Evolutionary conservation across 164 flowering plant species (phyloP).

Genomic region (Kingdonia uniflora): DNA sequence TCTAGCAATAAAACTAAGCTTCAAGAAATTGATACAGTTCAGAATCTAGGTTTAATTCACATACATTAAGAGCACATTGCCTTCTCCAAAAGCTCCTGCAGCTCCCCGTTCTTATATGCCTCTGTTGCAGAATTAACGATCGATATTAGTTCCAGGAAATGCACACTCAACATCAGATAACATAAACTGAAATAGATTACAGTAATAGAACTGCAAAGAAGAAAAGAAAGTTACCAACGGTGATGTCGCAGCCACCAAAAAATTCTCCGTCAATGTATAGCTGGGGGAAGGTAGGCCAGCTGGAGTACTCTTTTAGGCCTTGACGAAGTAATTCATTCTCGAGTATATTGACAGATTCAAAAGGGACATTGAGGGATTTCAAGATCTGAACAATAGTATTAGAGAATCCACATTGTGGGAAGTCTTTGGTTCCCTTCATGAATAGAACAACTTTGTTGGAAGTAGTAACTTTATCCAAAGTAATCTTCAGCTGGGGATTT

Average conservation of each 20-base stretch:
- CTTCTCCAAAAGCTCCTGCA: constrained; percentile 82
- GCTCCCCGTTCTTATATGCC: constrained; percentile 70
- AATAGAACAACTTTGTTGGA: constrained; percentile 72
- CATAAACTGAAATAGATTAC: neutral
- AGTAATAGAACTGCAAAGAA: constrained; percentile 10
- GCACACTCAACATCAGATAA: neutral
- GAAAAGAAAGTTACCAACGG: constrained; percentile 84
- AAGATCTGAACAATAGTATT: constrained; percentile 81
- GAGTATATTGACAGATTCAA: constrained; percentile 74
- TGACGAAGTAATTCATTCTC: constrained; percentile 82
- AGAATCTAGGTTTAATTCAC: no score
- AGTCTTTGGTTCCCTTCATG: constrained; percentile 89
- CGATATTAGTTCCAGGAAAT: neutral
- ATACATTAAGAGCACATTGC: constrained; percentile 54
- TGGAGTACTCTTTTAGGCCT: constrained; percentile 81
- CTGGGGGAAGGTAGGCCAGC: constrained; percentile 97
- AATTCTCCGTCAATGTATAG: constrained; percentile 89
- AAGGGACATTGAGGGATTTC: constrained; percentile 63
- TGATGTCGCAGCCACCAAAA: constrained; percentile 94
- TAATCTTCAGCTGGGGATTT: constrained; percentile 57
- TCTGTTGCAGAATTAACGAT: constrained; percentile 35
- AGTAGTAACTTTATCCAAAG: constrained; percentile 68
- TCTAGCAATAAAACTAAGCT: no score
- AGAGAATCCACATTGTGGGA: constrained; percentile 92
- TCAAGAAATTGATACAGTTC: no score